Evolutionary conservation across 1,139 yeast species (phyloP).

Genomic region (Ashbya aceris): DNA sequence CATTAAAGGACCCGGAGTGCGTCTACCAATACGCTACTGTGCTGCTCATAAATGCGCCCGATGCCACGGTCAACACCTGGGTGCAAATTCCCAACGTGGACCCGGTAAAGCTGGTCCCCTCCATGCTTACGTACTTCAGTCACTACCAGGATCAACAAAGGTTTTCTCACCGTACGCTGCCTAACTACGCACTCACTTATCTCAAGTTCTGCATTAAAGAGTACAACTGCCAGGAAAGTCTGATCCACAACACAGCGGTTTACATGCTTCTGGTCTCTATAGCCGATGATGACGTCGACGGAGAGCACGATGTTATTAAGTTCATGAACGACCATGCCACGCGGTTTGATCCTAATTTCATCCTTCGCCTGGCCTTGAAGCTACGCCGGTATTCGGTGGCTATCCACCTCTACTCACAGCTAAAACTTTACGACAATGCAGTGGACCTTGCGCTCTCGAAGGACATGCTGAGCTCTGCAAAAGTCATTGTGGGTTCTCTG

Average conservation of each 20-base stretch:
- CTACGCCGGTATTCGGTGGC: conserved; percentile 55
- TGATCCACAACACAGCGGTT: conserved; percentile 64
- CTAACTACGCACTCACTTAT: conserved; percentile 60
- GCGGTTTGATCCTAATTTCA: conserved; percentile 54
- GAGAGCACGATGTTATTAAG: conserved; percentile 37
- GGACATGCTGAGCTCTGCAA: conserved; percentile 54
- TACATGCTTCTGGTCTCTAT: conserved; percentile 46
- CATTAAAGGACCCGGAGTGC: conserved; percentile 40
- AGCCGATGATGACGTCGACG: conserved; percentile 16
- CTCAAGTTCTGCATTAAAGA: conserved; percentile 51
- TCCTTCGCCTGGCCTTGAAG: conserved; percentile 62
- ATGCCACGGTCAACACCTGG: conserved; percentile 72
- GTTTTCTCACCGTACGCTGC: conserved; percentile 26
- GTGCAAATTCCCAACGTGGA: conserved; percentile 42
- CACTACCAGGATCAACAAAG: conserved; percentile 28
- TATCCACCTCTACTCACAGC: conserved; percentile 55
- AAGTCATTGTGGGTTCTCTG: conserved; percentile 46
- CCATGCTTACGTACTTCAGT: conserved; percentile 59
- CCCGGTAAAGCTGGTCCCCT: conserved; percentile 60
- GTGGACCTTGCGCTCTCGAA: conserved; percentile 60
- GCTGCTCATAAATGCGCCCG: conserved; percentile 59
- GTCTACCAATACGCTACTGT: conserved; percentile 63
- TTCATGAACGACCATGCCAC: conserved; percentile 37
- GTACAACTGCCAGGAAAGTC: conserved; percentile 41
- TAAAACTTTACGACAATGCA: conserved; percentile 73